Evolutionary conservation across 1,139 yeast genomes (phyloP), one percentile per base, ranked within the genome.

Genomic region (Yamadazyma dendronema): DNA sequence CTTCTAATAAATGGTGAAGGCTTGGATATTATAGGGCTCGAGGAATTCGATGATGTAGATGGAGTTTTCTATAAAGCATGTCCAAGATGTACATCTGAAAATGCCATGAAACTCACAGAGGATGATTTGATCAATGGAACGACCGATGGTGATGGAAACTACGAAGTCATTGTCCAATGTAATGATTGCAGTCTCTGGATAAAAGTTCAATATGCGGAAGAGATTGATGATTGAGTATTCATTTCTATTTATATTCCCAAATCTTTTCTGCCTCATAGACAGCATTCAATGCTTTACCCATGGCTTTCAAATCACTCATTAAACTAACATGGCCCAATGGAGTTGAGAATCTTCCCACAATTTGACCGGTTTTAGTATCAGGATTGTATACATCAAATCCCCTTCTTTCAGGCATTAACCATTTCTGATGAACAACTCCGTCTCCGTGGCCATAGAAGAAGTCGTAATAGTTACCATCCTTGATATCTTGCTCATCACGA

Each of bases 391-490:
- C 49, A 0, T 73, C 64, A 53, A 83, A 88, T 0, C 94, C 94
- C 46, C 72, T 70, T 19, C 67, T 62, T 50, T 83, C 84, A 0
- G 97, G 96, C 79, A 88, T 77, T 29, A 86, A 61, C 82, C 90
- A 83, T 45, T 78, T 78, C 49, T 83, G 87, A 58, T 86, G 88
- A 1, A 88, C 85, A 12, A 89, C 96, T 24, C 97, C 97, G 54
- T 89, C 97, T 6, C 97, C 97, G 8, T 89, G 89, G 0, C 95
- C 96, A 55, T 86, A 88, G 49, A 74, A 77, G 49, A 87, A 83
- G 48, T 85, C 82, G 46, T 76, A 79, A 59, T 85, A 89, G 45
- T 79, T 76, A 5, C 96, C 96, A 26, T 73, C 72, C 44, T 66
- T 71, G 40, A 89, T 81, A 35, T 79, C 92, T 41, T 79, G 74